phyloP scores from a whole-genome alignment of 1,139 yeast species.

The Magnusiomyces tetraspermus region DNA sequence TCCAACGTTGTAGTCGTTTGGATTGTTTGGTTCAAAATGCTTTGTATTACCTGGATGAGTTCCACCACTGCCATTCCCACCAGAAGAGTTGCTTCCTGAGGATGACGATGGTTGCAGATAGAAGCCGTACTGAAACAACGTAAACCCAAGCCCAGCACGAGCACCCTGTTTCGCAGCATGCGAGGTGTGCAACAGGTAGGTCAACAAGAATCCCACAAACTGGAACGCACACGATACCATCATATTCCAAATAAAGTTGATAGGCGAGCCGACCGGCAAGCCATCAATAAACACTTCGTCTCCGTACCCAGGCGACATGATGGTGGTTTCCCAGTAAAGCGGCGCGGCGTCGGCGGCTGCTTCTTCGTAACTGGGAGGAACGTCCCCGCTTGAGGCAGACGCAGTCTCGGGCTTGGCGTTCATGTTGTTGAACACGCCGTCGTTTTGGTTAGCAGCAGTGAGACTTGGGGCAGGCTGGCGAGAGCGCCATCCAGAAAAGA shows the following conservation, averaged over 20 bases:
- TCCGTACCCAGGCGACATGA: slow-evolving; percentile 66
- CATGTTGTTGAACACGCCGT: slow-evolving; percentile 88
- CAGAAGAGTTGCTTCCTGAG: too few species aligned
- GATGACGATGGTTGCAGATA: slow-evolving; percentile 53
- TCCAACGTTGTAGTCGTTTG: slow-evolving; percentile 32
- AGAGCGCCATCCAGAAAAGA: slow-evolving; percentile 10
- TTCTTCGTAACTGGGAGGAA: slow-evolving; percentile 91
- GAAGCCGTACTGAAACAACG: slow-evolving; percentile 70
- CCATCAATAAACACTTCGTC: slow-evolving; percentile 95
- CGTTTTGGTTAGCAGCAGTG: slow-evolving; percentile 44
- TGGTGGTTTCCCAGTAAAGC: slow-evolving; percentile 91
- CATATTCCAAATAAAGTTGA: slow-evolving; percentile 83
- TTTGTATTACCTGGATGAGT: slow-evolving; percentile 36
- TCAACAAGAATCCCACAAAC: slow-evolving; percentile 82
- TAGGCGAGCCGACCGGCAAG: slow-evolving; percentile 86
- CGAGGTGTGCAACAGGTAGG: slow-evolving; percentile 86
- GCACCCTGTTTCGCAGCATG: slow-evolving; percentile 98
- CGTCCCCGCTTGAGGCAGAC: slow-evolving; percentile 37
- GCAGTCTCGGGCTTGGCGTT: slow-evolving; percentile 56
- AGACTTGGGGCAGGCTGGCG: slow-evolving; percentile 12
- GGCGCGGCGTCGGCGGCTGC: slow-evolving; percentile 95
- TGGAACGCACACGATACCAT: slow-evolving; percentile 85
- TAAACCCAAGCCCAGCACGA: slow-evolving; percentile 82
- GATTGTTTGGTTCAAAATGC: slow-evolving; percentile 31
- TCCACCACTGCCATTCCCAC: slow-evolving; percentile 16